These are phyloP conservation scores for Pleurotus cornucopiae DNA, from an alignment of 768 basidiomycete species.

Conservation along the genomic window DNA sequence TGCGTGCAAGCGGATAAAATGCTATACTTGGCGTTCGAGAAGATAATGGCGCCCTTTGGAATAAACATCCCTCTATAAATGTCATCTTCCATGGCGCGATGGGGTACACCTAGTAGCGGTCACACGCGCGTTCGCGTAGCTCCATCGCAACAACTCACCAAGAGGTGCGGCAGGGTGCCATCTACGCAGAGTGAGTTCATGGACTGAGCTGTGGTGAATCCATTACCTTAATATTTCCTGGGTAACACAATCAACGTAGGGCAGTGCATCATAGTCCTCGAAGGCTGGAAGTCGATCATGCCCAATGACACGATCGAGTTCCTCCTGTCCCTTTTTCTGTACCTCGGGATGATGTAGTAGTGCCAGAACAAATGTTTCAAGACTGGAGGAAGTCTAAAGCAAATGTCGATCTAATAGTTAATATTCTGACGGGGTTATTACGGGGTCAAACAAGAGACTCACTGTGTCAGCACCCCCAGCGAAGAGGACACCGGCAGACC, in stretches of 20 bases:
- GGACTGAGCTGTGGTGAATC: slow-evolving; percentile 2
- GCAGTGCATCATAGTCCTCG: slow-evolving; percentile 17
- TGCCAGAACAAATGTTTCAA: slow-evolving; percentile 19
- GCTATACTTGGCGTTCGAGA: not conserved
- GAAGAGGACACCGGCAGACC: slow-evolving; percentile 26
- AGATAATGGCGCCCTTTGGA: slow-evolving; percentile 14
- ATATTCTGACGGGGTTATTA: not conserved
- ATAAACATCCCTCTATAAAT: slow-evolving; percentile 25
- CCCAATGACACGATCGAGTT: slow-evolving; percentile 23
- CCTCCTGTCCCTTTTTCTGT: slow-evolving; percentile 23
- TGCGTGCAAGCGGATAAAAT: not conserved
- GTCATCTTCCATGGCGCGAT: slow-evolving; percentile 19
- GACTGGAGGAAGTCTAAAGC: slow-evolving; percentile 8
- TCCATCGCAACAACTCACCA: not conserved
- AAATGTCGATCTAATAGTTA: not conserved
- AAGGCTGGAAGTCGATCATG: slow-evolving; percentile 22
- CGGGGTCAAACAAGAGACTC: slow-evolving; percentile 2
- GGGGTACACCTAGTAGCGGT: slow-evolving; percentile 12
- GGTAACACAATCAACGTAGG: slow-evolving; percentile 22
- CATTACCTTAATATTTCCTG: slow-evolving; percentile 21
- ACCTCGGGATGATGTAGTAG: slow-evolving; percentile 22
- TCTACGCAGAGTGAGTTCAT: slow-evolving; percentile 6
- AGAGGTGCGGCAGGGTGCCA: slow-evolving; percentile 17
- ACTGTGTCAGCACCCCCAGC: slow-evolving; percentile 33
- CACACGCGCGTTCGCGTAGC: not conserved